Evolutionary conservation across 1,284 basidiomycete species (phyloP), one percentile per base, ranked within the genome.

Genomic region (Vanrija pseudolonga): DNA sequence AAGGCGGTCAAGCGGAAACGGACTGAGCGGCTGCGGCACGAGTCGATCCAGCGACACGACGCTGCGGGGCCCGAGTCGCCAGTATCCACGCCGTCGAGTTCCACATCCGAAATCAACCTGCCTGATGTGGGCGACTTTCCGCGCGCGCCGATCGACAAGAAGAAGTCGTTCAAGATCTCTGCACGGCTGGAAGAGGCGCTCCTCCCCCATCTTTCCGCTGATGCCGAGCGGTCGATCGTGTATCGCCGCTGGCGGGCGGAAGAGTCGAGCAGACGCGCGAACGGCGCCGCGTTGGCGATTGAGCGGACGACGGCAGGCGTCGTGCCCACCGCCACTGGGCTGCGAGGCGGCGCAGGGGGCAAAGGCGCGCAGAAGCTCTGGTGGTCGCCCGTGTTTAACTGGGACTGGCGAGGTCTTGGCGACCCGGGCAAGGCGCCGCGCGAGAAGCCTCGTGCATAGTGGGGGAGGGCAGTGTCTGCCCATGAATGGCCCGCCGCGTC

Each of bases 181-280:
- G 39, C 40, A 12, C 39, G 44, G 15, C 43, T 59, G 22, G 50
- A 55, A 15, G 53, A 59, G 32, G 22, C 52, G 3, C 44, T 59
- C 7, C 43, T 55, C 2, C 53, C 53, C 3, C 14, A 44, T 19
- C 36, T 50, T 1, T 46, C 50, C 14, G 42, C 47, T 28, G 44
- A 47, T 15, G 41, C 43, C 0, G 42, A 48, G 6, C 36, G 37
- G 28, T 55, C 52, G 12, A 17, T 51, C 7, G 40, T 54, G 8
- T 58, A 53, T 39, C 45, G 47, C 9, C 50, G 55, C 15, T 20
- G 42, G 18, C 47, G 42, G 6, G 46, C 23, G 7, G 52, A 53
- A 17, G 23, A 28, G n/a, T 19, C 39, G 4, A 39, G 38, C 11
- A 23, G 39, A 9, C 38, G 38, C 38, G 15, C 38, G 4, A 24